Conservation (phyloP, 371 early-diverging fungal genomes). For the Rhizopus sp. region DNA sequence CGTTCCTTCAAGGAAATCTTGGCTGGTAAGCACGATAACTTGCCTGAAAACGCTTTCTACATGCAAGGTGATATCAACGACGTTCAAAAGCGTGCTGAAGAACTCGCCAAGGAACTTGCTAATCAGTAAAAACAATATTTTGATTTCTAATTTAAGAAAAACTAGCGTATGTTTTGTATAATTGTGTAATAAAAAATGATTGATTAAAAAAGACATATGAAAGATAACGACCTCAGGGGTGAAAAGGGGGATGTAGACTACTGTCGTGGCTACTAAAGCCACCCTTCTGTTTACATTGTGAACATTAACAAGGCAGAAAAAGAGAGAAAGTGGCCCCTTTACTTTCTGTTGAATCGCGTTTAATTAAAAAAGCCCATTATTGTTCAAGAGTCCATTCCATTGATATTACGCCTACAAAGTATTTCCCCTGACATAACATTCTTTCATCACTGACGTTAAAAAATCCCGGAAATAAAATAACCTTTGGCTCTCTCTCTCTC, state of each 20-base stretch:
- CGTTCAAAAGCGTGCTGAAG: constrained; percentile 86
- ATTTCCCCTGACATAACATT: constrained; percentile 19
- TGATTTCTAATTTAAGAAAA: constrained; percentile 2
- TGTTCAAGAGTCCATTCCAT: constrained; percentile 13
- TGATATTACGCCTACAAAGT: constrained; percentile 16
- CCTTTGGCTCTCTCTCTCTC: constrained; percentile 3
- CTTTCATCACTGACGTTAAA: constrained; percentile 1
- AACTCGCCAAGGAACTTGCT: constrained; percentile 69
- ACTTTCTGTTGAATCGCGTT: not conserved
- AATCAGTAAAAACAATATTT: constrained; percentile 15
- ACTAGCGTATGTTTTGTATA: constrained; percentile 2
- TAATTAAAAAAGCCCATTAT: no score
- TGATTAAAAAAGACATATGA: not conserved
- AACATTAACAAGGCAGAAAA: not conserved
- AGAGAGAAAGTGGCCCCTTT: not conserved
- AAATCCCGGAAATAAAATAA: not conserved
- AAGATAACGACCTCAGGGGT: not conserved
- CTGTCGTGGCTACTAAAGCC: no score
- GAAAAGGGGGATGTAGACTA: no score
- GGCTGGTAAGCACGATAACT: constrained; percentile 91
- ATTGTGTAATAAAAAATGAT: not conserved
- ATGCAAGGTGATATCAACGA: constrained; percentile 96
- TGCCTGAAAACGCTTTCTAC: constrained; percentile 95
- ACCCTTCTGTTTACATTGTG: no score
- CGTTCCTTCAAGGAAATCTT: constrained; percentile 94